phyloP scores from a whole-genome alignment of 2,329 filamentous ascomycete genomes.

The Epichloe typhina region DNA sequence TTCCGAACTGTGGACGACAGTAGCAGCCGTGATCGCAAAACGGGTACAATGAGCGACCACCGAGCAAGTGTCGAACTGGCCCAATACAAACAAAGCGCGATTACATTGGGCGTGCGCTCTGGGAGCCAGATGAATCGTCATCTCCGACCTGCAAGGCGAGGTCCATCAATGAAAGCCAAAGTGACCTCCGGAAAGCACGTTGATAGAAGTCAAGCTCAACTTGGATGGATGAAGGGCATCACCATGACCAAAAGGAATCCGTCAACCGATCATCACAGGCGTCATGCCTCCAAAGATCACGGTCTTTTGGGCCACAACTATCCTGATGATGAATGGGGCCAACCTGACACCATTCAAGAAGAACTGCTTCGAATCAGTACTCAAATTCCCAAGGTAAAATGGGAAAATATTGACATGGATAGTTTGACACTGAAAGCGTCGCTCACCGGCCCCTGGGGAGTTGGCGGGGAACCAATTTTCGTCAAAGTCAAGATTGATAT shows the following conservation, averaged over 20 bases:
- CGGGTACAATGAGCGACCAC: constrained; percentile 48
- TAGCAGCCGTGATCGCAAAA: constrained; percentile 42
- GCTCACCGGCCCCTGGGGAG: constrained; percentile 51
- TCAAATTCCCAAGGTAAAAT: constrained; percentile 50
- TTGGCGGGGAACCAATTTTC: constrained; percentile 41
- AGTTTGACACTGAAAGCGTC: constrained; percentile 45
- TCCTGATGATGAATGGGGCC: constrained; percentile 44
- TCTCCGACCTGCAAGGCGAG: constrained; percentile 33
- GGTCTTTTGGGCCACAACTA: constrained; percentile 37
- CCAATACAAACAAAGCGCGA: constrained; percentile 29
- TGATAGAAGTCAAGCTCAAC: constrained; percentile 41
- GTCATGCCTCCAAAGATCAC: constrained; percentile 39
- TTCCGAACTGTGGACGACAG: constrained; percentile 61
- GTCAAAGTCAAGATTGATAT: constrained; percentile 50
- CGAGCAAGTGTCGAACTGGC: constrained; percentile 31
- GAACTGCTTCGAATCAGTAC: constrained; percentile 50
- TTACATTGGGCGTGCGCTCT: constrained; percentile 31
- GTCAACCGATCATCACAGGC: constrained; percentile 23
- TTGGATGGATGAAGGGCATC: constrained; percentile 58
- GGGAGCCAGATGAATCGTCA: constrained; percentile 16
- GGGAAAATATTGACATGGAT: constrained; percentile 53
- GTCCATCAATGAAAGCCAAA: constrained; percentile 46
- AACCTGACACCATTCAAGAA: constrained; percentile 49
- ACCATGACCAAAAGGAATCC: constrained; percentile 46
- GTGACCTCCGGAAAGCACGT: constrained; percentile 25